A percentile compares a stretch with the other conserved stretches of the same genome.
phyloP scores from a whole-genome alignment of 208 protist genomes.

The Leishmania gerbilli region DNA sequence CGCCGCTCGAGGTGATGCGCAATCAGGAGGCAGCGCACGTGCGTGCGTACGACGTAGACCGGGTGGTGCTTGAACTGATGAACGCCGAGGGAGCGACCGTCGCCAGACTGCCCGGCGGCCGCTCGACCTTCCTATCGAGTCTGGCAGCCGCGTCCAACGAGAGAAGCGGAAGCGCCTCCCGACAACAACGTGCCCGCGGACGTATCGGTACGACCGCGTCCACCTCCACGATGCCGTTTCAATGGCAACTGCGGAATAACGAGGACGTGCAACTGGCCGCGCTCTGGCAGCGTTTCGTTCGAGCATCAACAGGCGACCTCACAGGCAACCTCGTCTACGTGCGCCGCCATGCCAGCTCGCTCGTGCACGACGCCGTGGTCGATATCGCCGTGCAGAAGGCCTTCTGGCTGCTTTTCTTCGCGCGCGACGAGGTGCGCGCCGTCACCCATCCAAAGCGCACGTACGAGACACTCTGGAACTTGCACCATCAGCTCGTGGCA shows the following conservation, averaged over 20 bases:
- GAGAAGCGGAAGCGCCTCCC: background rate
- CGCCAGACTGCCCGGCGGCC: background rate
- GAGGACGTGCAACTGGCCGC: conserved; percentile 73
- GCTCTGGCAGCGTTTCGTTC: conserved; percentile 70
- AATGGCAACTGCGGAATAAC: conserved; percentile 24
- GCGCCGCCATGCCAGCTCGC: conserved; percentile 12
- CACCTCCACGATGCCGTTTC: conserved; percentile 5
- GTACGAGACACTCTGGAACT: conserved; percentile 48
- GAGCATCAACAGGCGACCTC: conserved; percentile 30
- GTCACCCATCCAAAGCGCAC: conserved; percentile 67
- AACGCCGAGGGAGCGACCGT: conserved; percentile 6
- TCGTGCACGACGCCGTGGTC: conserved; percentile 36
- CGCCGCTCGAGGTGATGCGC: background rate
- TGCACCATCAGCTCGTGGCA: conserved; percentile 42
- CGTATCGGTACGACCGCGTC: background rate
- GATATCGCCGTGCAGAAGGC: conserved; percentile 61
- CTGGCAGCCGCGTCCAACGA: background rate
- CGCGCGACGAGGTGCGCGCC: conserved; percentile 78
- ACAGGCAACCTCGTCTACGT: conserved; percentile 48
- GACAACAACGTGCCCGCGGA: background rate
- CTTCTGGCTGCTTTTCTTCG: conserved; percentile 79
- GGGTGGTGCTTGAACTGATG: conserved; percentile 22
- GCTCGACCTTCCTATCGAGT: background rate
- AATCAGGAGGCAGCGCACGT: conserved; percentile 19
- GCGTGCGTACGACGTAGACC: conserved; percentile 33